These are phyloP conservation scores for Yamadazyma atlantica DNA, from an alignment of 1,139 yeast genomes.

Conservation along the genomic window DNA sequence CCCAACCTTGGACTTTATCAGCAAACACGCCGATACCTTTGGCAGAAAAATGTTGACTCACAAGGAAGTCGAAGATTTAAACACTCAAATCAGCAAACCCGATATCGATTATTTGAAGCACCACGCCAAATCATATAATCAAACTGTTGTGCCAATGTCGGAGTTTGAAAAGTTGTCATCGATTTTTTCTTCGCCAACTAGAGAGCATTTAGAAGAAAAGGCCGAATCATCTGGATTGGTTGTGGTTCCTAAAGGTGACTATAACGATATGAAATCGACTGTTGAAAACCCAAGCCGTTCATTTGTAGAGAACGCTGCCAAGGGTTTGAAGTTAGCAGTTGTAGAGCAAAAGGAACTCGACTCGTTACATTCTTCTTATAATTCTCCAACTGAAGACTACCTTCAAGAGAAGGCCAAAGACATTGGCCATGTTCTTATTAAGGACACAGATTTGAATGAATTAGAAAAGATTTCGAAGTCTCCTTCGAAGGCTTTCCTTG, in stretches of 20 bases:
- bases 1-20: slow-evolving; percentile 13
- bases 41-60: slow-evolving; percentile 20
- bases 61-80: slow-evolving; percentile 22
- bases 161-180: slow-evolving; percentile 27
- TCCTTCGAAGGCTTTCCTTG: slow-evolving; percentile 16
- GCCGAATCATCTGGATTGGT: slow-evolving; percentile 34
- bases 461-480: slow-evolving; percentile 17
- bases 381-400: slow-evolving; percentile 25
- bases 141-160: slow-evolving; percentile 20
- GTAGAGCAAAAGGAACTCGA: slow-evolving; percentile 17
- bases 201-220: slow-evolving; percentile 32
- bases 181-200: slow-evolving; percentile 30
- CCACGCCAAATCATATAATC: slow-evolving; percentile 18
- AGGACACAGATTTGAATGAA: slow-evolving; percentile 15
- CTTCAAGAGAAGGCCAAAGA: slow-evolving; percentile 19
- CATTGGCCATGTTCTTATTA: slow-evolving; percentile 20
- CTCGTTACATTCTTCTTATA: slow-evolving; percentile 14
- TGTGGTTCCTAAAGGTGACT: slow-evolving; percentile 28
- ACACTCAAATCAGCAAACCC: slow-evolving; percentile 17
- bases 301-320: slow-evolving; percentile 17
- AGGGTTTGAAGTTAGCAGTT: slow-evolving; percentile 15
- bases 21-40: slow-evolving; percentile 17
- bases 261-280: slow-evolving; percentile 16
- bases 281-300: slow-evolving; percentile 26
- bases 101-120: slow-evolving; percentile 20